Conservation (phyloP, 306 rosid species). For the Acacia melanoxylon region DNA sequence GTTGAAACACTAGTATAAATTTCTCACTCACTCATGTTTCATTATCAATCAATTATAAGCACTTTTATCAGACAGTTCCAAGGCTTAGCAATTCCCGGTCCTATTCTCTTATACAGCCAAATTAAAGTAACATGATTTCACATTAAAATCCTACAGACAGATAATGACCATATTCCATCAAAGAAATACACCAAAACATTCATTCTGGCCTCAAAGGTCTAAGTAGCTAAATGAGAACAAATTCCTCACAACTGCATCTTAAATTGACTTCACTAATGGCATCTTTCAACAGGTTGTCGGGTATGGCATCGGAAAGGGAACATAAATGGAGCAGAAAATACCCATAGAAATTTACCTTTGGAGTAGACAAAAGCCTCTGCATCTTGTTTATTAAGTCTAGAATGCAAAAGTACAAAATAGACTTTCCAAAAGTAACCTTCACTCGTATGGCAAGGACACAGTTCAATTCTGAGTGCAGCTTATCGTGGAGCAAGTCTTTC, state of each 20-base stretch:
- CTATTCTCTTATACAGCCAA: neutral
- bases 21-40: neutral
- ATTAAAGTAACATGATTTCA: neutral
- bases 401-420: constrained; percentile 90
- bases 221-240: constrained; percentile 1
- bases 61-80: constrained; percentile 1
- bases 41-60: neutral
- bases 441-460: constrained; percentile 94
- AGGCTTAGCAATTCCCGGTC: neutral
- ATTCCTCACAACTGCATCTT: neutral
- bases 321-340: constrained; percentile 11
- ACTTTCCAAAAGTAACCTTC: constrained; percentile 97
- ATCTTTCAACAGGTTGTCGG: neutral
- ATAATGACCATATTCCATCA: neutral
- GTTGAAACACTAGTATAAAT: neutral
- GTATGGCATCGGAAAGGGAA: constrained; percentile 2
- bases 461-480: constrained; percentile 91
- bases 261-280: constrained; percentile 7
- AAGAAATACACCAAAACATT: neutral
- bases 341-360: constrained; percentile 51
- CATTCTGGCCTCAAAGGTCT: neutral
- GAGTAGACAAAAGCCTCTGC: constrained; percentile 72
- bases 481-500: constrained; percentile 85
- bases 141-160: constrained; percentile 13
- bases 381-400: constrained; percentile 81